Evolutionary conservation across 805 yeast species (phyloP).

Genomic region (Ogataea minuta): DNA sequence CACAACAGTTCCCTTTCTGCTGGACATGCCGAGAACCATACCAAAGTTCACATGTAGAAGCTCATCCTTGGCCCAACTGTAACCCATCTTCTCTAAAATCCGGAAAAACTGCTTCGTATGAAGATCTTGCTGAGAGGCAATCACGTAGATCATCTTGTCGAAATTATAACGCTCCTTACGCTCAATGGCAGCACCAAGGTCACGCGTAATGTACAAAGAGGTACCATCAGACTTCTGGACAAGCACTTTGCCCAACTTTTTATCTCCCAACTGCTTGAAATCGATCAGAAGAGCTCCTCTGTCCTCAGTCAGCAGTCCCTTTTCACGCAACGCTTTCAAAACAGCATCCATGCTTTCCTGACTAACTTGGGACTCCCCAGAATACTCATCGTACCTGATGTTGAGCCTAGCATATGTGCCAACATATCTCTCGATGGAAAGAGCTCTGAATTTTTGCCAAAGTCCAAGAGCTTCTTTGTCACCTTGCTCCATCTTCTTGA

Average conservation of each 20-base stretch:
- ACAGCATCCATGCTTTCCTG: slow-evolving; percentile 68
- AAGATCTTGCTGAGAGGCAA: slow-evolving; percentile 95
- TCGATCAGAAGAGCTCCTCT: slow-evolving; percentile 90
- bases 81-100: slow-evolving; percentile 86
- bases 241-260: slow-evolving; percentile 89
- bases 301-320: slow-evolving; percentile 75
- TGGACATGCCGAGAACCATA: slow-evolving; percentile 98
- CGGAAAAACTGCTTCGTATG: slow-evolving; percentile 93
- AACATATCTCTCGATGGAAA: slow-evolving; percentile 82
- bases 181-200: slow-evolving; percentile 92
- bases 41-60: slow-evolving; percentile 90
- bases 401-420: slow-evolving; percentile 89
- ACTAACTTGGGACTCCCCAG: slow-evolving; percentile 95
- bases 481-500: slow-evolving; percentile 91
- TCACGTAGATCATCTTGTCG: slow-evolving; percentile 94
- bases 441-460: slow-evolving; percentile 88
- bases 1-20: slow-evolving; percentile 98
- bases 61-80: slow-evolving; percentile 69
- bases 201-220: slow-evolving; percentile 90
- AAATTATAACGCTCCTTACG: slow-evolving; percentile 82
- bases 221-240: slow-evolving; percentile 96
- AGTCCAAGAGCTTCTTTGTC: slow-evolving; percentile 72
- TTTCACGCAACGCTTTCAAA: slow-evolving; percentile 58
- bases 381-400: slow-evolving; percentile 81
- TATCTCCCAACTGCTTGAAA: slow-evolving; percentile 70